phyloP scores from a whole-genome alignment of 257 asterid species.

The Solanum sejunctum region DNA sequence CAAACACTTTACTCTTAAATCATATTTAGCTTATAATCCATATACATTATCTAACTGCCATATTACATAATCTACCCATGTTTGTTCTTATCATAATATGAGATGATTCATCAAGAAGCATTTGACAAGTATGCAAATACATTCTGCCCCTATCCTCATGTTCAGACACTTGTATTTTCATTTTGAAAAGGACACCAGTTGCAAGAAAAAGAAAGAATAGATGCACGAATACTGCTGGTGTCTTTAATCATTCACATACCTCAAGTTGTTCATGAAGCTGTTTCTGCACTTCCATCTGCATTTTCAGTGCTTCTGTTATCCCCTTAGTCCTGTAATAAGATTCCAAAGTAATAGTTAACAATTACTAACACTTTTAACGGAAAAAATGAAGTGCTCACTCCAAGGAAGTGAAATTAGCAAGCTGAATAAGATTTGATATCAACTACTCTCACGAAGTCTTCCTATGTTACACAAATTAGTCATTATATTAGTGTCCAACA shows the following conservation, averaged over 20 bases:
- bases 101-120: neutral
- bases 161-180: neutral
- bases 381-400: constrained; percentile 5
- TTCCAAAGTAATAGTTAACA: neutral
- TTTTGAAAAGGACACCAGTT: neutral
- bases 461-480: neutral
- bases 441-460: neutral
- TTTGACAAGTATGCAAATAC: neutral
- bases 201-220: neutral
- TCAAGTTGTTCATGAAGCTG: constrained; percentile 90
- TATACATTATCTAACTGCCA: neutral
- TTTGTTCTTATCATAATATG: neutral
- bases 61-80: neutral
- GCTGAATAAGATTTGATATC: neutral
- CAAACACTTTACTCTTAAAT: neutral
- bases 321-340: constrained; percentile 47
- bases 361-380: neutral
- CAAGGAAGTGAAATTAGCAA: neutral
- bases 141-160: neutral
- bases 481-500: neutral
- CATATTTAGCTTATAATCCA: neutral
- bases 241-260: constrained; percentile 25
- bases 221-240: neutral
- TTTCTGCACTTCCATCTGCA: constrained; percentile 92
- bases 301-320: constrained; percentile 68